Base-by-base conservation (phyloP, 2,329 filamentous ascomycete genomes). In the Penicillium brevicompactum region DNA sequence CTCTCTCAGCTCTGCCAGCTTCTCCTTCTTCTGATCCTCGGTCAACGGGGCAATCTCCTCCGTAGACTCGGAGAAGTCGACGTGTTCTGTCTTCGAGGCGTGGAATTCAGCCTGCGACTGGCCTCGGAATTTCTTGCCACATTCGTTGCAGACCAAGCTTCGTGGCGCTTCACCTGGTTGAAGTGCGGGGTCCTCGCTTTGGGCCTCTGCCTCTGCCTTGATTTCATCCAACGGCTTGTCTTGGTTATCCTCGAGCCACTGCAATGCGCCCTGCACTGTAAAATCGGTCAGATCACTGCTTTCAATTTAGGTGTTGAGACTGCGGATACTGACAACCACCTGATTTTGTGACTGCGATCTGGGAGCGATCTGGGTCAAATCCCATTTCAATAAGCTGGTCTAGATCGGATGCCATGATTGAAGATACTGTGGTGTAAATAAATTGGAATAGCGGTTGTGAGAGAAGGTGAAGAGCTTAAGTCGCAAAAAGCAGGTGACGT, bases 181-280 rank as follows among this genome's bases (percentile, higher is more conserved):
- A 2, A 92, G 79, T n/a, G 85, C 82, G 5, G 86, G 83, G 10
- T 85, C 83, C 32, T 82, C 80, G 45, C 78, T 76, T 60, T 78
- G 80, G 8, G 84, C 80, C 2, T 79, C 76, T 3, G 82, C 76
- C 27, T 80, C 81, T 5, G 74, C 78, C 60, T 90, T 83, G 58
- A 97, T 87, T 55, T 96, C 88, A 37, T 97, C 92, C 41, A 96
- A 72, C 1, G 90, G 82, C 66, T 90, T 96, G 73, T 96, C 91
- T 71, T 95, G 87, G 71, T 95, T 96, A 66, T 89, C 85, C 71
- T 96, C 92, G 1, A 99, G 84, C 94, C 94, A 99, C 77, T 96
- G 90, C 55, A 99, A 84, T 49, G 94, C 94, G 63, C 87, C 89
- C 71, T 94, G 88, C 45, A 97, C 90, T 93, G 51, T 55, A 22